These are phyloP conservation scores for Leccinum colubrinum DNA, from an alignment of 1,284 basidiomycete species.

Conservation along the genomic window DNA sequence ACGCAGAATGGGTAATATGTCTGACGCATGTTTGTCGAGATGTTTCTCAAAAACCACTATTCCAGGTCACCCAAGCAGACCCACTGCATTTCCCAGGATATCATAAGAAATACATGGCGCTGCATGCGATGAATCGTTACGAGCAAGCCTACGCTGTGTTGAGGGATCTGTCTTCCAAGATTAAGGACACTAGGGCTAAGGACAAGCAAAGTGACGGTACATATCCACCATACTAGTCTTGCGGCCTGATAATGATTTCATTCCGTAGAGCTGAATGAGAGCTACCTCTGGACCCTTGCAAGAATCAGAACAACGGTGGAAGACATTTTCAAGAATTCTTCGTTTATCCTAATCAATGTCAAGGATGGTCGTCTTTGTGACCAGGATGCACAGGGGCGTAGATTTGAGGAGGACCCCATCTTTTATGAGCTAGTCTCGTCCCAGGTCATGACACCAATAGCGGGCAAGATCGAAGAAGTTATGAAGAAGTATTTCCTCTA, in stretches of 20 bases:
- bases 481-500: conserved; percentile 17
- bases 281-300: background rate
- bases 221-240: background rate
- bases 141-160: background rate
- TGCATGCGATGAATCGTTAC: background rate
- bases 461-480: background rate
- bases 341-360: conserved; percentile 13
- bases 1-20: conserved; percentile 5
- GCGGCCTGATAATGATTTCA: background rate
- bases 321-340: background rate
- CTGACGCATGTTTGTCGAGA: background rate
- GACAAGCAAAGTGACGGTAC: background rate
- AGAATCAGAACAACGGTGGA: background rate
- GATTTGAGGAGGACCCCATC: conserved; percentile 1
- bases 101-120: conserved; percentile 2
- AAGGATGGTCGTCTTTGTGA: conserved; percentile 9
- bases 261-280: conserved; percentile 5
- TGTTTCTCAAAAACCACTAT: background rate
- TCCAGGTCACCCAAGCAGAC: conserved; percentile 9
- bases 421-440: conserved; percentile 13
- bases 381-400: background rate
- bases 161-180: background rate
- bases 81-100: conserved; percentile 7
- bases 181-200: background rate
- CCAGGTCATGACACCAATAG: background rate